Evolutionary conservation across 1,284 basidiomycete species (phyloP).

Genomic region (Tetrapyrgos nigripes): DNA sequence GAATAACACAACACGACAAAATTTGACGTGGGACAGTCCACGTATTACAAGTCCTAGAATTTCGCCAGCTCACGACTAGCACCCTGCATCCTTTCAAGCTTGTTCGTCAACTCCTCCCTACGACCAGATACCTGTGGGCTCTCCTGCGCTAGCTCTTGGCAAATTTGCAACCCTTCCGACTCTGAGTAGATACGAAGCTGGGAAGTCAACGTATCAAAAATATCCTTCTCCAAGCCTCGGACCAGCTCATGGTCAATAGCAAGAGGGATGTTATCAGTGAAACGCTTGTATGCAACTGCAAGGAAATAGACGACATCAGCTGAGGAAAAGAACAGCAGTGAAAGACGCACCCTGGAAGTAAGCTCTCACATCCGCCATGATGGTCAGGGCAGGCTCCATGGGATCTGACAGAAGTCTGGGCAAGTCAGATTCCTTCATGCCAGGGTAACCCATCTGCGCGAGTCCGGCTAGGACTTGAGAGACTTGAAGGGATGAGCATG

Average conservation of each 20-base stretch:
- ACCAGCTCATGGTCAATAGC: conserved; percentile 71
- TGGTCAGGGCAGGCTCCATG: conserved; percentile 60
- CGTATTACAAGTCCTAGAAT: background rate
- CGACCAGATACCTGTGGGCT: conserved; percentile 48
- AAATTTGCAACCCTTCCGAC: conserved; percentile 52
- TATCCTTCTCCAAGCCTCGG: conserved; percentile 48
- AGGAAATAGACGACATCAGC: conserved; percentile 1
- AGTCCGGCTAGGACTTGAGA: conserved; percentile 48
- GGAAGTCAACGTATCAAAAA: conserved; percentile 42
- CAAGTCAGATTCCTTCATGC: conserved; percentile 49
- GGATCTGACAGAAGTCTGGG: conserved; percentile 58
- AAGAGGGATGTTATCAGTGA: conserved; percentile 66
- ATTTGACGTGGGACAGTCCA: no score
- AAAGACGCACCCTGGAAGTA: conserved; percentile 68
- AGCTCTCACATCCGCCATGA: conserved; percentile 75
- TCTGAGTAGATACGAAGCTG: conserved; percentile 52
- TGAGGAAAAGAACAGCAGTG: background rate
- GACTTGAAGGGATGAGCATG: conserved; percentile 32
- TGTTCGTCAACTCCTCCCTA: conserved; percentile 58
- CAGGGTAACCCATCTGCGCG: conserved; percentile 49
- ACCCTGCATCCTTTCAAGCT: conserved; percentile 54
- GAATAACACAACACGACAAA: no score
- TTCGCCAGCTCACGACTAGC: conserved; percentile 55
- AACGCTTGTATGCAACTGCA: conserved; percentile 73
- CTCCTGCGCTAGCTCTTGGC: conserved; percentile 63